Base-by-base conservation (phyloP, 441 rosid species). In the Dalechampia spathulata region DNA sequence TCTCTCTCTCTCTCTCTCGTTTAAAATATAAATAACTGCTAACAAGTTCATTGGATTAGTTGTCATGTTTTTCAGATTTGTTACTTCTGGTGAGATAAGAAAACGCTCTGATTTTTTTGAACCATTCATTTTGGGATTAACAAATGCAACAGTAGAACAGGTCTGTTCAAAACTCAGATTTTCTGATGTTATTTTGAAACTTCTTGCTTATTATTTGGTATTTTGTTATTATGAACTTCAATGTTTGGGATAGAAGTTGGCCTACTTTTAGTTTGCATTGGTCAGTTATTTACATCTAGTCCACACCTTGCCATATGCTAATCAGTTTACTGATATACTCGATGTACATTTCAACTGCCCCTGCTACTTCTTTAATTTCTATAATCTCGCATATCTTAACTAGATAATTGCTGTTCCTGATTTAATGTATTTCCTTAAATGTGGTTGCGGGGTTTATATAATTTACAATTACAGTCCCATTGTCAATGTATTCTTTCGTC, bases 21-120 rank as follows among this genome's bases (percentile, higher is more conserved):
- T 4, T 3, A 30, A 30, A 30, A 30, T 3, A 30, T 30, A 30
- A 30, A 30, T 30, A 30, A 30, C 4, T 30, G 34, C 34, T 21
- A 26, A 52, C 9, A 38, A 58, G 23, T 45, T 11, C 86, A 65
- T 89, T 70, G 66, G 30, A 43, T 67, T 72, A 93, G 99, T 87
- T 74, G 99, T 93, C 51, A 93, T 93, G 99, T 93, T 93, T 78
- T 87, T 93, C 82, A 93, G 99, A 75, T 90, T 93, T 72, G 97
- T 93, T 57, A 87, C 97, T 41, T 74, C 97, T 62, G 97, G 95
- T 39, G 97, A 93, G 65, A 87, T 93, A 64, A 78, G 85, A 57
- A 90, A 76, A 47, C 96, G 96, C 41, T 72, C 90, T 0, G 89
- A 85, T 17, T 93, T 93, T 70, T 90, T 87, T 58, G 96, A 83